phyloP scores from a whole-genome alignment of 1,284 basidiomycete species.

The Afroboletus lepidellus region DNA sequence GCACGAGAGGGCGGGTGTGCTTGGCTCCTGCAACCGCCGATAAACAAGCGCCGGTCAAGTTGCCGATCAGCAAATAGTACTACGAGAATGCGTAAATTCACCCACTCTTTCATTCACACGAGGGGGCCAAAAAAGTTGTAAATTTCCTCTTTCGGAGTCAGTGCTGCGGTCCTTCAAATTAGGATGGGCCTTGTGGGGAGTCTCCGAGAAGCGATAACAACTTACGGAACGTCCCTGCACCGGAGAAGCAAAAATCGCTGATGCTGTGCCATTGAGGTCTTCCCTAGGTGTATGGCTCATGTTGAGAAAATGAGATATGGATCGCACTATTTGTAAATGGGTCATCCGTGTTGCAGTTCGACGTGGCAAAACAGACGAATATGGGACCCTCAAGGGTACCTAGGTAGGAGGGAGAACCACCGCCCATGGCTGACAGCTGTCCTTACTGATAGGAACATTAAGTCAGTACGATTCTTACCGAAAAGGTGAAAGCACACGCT shows the following conservation, averaged over 20 bases:
- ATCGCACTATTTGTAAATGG: neutral
- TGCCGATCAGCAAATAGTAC: neutral
- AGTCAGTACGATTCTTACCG: constrained; percentile 5
- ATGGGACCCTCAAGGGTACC: neutral
- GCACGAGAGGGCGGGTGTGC: constrained; percentile 1
- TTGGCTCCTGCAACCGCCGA: constrained; percentile 3
- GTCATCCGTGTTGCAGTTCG: neutral
- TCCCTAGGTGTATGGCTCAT: constrained; percentile 15
- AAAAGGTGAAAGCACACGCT: constrained; percentile 11
- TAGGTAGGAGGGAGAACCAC: neutral
- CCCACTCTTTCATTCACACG: neutral
- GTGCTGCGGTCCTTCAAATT: constrained; percentile 3
- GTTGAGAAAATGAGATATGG: constrained; percentile 5
- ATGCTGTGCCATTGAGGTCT: constrained; percentile 25
- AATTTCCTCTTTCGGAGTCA: constrained; percentile 1
- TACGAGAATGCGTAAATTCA: neutral
- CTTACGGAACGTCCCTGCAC: constrained; percentile 25
- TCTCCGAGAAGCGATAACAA: constrained; percentile 2
- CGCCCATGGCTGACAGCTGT: neutral
- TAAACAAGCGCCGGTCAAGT: neutral
- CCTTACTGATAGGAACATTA: too few species aligned
- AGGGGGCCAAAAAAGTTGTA: neutral
- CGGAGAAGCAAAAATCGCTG: constrained; percentile 21
- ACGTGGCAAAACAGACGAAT: neutral
- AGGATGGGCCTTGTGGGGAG: neutral